Evolutionary conservation across 2,329 filamentous ascomycete genomes (phyloP), one percentile per base, ranked within the genome.

Genomic region (Aureobasidium sp.): DNA sequence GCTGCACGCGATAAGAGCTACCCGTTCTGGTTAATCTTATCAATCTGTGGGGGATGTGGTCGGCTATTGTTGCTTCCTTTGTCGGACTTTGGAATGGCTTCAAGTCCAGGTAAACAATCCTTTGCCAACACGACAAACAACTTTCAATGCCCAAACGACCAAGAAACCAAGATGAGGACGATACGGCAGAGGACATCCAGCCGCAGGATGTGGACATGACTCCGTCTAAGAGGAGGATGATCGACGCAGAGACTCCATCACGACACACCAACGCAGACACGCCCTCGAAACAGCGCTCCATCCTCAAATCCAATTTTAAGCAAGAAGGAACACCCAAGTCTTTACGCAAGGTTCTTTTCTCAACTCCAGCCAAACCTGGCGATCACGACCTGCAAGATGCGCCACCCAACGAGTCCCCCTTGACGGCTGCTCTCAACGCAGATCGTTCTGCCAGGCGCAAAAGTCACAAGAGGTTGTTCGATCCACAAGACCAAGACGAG

Each of bases 401-500:
- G 53, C 90, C 87, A 1, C 64, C 60, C 15, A 63, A 67, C 34
- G 68, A 69, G 13, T 72, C 71, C 10, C 70, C 64, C n/a, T 87
- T 89, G 0, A 83, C 84, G 41, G 82, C 85, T 67, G 80, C 82
- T 46, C 84, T 82, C 65, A 88, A 90, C 66, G 88, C 88, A 24
- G 91, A 97, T 75, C 86, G 89, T 53, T 97, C 92, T 5, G 93
- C 92, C 1, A 85, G 89, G 69, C 87, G 87, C 70, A 97, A 96
- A 79, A 96, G 90, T 72, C 89, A 88, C 26, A 82, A 86, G 57
- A 84, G 85, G 3, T 77, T 97, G 57, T 87, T 95, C 41, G 86
- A 92, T 24, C 85, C 83, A 20, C 82, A 79, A 9, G 80, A 81
- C 29, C 87, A 85, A 69, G 87, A 92, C 51, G 88, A 91, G 32